Evolutionary conservation across 108 stramenopile genomes (phyloP), one percentile per base, ranked within the genome.

Genomic region (Fistulifera pelliculosa): DNA sequence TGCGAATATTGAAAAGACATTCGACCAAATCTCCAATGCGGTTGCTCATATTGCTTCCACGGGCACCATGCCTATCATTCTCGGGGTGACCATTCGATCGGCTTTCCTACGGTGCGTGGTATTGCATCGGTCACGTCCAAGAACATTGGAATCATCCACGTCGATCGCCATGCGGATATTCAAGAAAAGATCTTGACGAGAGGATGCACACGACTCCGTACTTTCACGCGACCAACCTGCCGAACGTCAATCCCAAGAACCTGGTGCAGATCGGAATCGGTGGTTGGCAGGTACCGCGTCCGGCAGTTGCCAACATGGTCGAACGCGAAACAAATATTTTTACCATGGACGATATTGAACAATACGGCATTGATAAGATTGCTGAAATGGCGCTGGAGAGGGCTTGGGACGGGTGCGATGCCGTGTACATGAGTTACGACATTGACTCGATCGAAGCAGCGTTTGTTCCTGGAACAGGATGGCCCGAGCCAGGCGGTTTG

Each of bases 361-460:
- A 67, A 44, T 49, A 65, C 17, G 87, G 87, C 2, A 89, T 89
- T 49, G 83, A 89, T 56, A 89, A 89, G 77, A 56, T 86, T 41
- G 76, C 80, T 35, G 87, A 89, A 64, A 89, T 89, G 83, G 87
- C 87, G 16, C 58, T 89, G 39, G 87, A 89, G 39, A 65, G 73
- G 10, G 87, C 87, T 7, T 89, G 87, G 87, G 83, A 89, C 56
- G 87, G 81, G 24, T 82, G 80, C 52, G 87, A 89, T 69, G 87
- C 88, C 28, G 85, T 86, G 15, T 90, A 90, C 68, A 76, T 90
- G 82, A 77, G 75, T 67, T 90, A 87, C 51, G 89, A 91, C 47
- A 91, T 91, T 68, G 89, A 91, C 55, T 78, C 76, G 41, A 83
- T 91, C 52, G 89, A 91, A 55, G 85, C 89, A 2, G 89, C 88